Base-by-base conservation (phyloP, 768 basidiomycete species). In the Leccinum variicolor region DNA sequence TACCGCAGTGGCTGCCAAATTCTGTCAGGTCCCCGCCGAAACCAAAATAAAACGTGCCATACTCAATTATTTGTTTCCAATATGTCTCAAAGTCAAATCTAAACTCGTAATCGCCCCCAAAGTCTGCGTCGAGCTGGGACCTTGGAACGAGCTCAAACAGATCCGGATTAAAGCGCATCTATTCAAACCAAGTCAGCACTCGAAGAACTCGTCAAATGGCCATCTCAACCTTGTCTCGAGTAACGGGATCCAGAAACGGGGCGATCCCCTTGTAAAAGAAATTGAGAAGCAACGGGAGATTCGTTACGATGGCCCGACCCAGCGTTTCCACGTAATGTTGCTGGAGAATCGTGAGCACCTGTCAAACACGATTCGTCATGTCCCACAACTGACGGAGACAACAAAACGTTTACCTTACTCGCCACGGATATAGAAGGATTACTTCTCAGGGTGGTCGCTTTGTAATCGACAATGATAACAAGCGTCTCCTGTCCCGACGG, bases 91-190 rank as follows among this genome's bases (percentile, higher is more conserved):
- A 79, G 56, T 93, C 86, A 68, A 89, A 94, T 64, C 90, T 79
- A 61, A 80, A 92, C 56, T 82, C 80, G 69, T 85, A 83, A 3
- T 85, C 80, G 1, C 92, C 92, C 14, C 90, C 92, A 68, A 94
- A 92, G 62, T 90, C 90, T 1, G 84, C 81, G 66, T 93, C 92
- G 9, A 94, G 81, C 55, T 94, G 92, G 4, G 81, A 80, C 7
- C 72, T 74, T 6, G 91, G 88, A 21, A 94, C 79, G 46, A 95
- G 83, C 58, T 91, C 88, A 39, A 80, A 70, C 6, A 95, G 77
- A 63, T 92, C 81, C 4, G 93, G 92, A 67, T 95, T 95, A 71
- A 95, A 94, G 23, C 87, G 84, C 86, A 94, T 91, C 89, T 91
- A 45, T 10, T 47, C 41, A 8, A 17, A 29, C 23, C 46, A 7